Evolutionary conservation across 164 flowering plant genomes (phyloP).

Genomic region (Vitis rupestris): DNA sequence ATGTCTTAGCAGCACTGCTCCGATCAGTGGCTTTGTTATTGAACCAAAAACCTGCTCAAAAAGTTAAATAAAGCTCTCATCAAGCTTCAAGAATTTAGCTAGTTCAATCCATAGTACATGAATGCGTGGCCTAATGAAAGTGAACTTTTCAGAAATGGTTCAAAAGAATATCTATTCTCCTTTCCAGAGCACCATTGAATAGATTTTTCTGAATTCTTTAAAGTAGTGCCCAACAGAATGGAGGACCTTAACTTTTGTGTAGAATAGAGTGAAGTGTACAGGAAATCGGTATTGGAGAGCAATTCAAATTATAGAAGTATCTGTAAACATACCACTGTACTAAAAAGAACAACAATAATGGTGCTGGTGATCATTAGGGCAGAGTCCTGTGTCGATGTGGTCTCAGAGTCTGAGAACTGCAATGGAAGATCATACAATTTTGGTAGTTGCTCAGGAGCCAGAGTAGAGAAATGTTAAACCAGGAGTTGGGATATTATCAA

Average conservation of each 20-base stretch:
- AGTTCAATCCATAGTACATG: background rate
- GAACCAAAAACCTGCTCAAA: slow-evolving; percentile 64
- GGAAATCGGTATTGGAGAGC: background rate
- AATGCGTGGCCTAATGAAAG: background rate
- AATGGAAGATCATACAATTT: background rate
- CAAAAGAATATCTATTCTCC: too few relatives aligned
- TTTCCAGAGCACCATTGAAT: too few relatives aligned
- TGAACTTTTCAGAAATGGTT: too few relatives aligned
- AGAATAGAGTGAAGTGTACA: too few relatives aligned
- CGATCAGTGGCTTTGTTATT: slow-evolving; percentile 63
- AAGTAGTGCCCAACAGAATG: background rate
- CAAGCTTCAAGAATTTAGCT: background rate
- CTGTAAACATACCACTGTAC: slow-evolving; percentile 55
- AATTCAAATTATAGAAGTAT: background rate
- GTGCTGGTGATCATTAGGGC: slow-evolving; percentile 60
- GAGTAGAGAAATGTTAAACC: background rate
- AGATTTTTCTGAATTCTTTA: background rate
- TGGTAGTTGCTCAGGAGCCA: background rate
- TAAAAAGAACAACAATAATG: slow-evolving; percentile 71
- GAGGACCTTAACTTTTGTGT: background rate
- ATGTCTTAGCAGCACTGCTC: slow-evolving; percentile 34
- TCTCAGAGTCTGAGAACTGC: slow-evolving; percentile 45
- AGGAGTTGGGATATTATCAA: background rate
- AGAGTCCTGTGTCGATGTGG: slow-evolving; percentile 19
- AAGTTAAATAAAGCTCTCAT: background rate